Evolutionary conservation across 306 rosid genomes (phyloP), one percentile per base, ranked within the genome.

Genomic region (Quercus mongolica): DNA sequence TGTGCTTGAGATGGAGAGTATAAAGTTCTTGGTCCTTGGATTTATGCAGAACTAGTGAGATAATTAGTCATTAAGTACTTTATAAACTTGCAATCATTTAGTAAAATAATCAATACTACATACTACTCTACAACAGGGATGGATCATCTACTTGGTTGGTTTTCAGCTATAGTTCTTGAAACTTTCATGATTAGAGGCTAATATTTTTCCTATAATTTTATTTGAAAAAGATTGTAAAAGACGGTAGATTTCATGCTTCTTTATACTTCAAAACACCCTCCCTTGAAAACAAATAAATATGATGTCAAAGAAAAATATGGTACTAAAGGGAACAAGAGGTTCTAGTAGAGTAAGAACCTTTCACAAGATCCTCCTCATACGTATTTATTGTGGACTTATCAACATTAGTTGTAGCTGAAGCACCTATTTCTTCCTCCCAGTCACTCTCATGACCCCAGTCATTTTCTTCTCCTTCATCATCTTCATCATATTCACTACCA

Each of bases 401-500:
- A 74, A 51, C 84, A 71, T 19, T 35, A 73, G 79, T 79, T 71
- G 69, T 61, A 63, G 78, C 87, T 76, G 86, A 82, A 74, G 83
- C 35, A 4, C 67, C 70, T 28, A 73, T 86, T 58, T 87, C 90
- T 69, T 90, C 91, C 73, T 89, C 93, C 87, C 87, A 82, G 55
- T 87, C 91, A 62, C 88, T 87, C 79, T 82, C 82, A 21, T 74
- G 83, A 69, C 82, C 94, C 83, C 73, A 76, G 71, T 88, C 89
- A 84, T 85, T 82, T 74, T 79, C 86, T 79, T 81, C 89, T 13
- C 82, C 91, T 17, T 81, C 78, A 6, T 86, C 89, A 14, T 89
- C 91, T 58, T 78, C 86, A 13, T 76, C 96, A 63, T n/a, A 65
- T 21, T 91, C 97, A 52, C 92, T 90, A 44, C 79, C 92, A 69